Conservation (phyloP, 139 green algal species). For the Coelastrella sp. region DNA sequence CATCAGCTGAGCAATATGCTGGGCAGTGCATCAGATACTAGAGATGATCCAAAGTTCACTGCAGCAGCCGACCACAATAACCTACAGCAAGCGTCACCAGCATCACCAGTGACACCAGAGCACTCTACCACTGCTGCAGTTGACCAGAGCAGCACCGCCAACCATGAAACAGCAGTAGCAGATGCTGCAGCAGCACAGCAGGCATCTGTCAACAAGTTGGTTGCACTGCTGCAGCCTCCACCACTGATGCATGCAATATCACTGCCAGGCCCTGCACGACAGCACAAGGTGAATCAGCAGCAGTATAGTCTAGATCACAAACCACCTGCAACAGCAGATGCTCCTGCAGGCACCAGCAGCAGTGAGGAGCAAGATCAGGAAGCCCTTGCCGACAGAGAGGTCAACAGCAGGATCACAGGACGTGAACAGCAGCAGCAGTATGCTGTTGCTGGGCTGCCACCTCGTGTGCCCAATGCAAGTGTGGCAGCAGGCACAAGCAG, state of each 20-base stretch:
- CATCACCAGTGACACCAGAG: not conserved
- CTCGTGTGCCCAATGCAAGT: not conserved
- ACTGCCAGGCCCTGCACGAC: not conserved
- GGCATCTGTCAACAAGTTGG: slow-evolving; percentile 26
- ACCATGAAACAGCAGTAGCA: not conserved
- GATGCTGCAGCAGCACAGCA: slow-evolving; percentile 32
- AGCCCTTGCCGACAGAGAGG: too few species aligned
- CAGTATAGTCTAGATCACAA: not conserved
- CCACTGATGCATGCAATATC: not conserved
- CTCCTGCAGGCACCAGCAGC: too few species aligned
- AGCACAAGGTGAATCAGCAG: slow-evolving; percentile 17
- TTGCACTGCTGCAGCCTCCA: slow-evolving; percentile 32
- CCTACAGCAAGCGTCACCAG: not conserved
- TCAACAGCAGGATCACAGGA: slow-evolving; percentile 15
- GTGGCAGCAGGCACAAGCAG: slow-evolving; percentile 7
- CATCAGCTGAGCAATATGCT: not conserved
- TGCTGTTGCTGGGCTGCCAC: not conserved
- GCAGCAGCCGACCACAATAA: too few species aligned
- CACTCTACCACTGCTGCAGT: not conserved
- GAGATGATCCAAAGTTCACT: not conserved
- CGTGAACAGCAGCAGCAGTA: slow-evolving; percentile 12
- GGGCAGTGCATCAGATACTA: slow-evolving; percentile 10
- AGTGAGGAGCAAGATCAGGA: slow-evolving; percentile 20
- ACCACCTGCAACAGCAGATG: slow-evolving; percentile 1
- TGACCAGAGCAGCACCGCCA: not conserved